Evolutionary conservation across 208 protist species (phyloP).

Genomic region (Angomonas deanei): DNA sequence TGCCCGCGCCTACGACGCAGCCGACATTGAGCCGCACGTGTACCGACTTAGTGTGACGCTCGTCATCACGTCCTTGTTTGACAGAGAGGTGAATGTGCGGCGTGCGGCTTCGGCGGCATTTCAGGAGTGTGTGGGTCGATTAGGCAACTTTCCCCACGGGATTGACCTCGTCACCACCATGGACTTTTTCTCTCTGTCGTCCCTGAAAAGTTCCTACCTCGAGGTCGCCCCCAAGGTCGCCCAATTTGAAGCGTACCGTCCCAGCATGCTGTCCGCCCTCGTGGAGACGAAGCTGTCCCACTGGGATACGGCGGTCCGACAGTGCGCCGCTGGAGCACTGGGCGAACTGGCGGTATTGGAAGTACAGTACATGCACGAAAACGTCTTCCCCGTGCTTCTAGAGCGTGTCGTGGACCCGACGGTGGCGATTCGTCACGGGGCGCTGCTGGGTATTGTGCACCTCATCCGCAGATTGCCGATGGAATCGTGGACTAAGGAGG

Average conservation of each 20-base stretch:
- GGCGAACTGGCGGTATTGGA: slow-evolving; percentile 46
- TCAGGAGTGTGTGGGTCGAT: slow-evolving; percentile 91
- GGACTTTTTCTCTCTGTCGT: slow-evolving; percentile 96
- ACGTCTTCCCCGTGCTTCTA: slow-evolving; percentile 49
- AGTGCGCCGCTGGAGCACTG: slow-evolving; percentile 77
- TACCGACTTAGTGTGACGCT: slow-evolving; percentile 61
- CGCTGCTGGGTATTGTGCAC: slow-evolving; percentile 82
- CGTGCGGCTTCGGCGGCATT: slow-evolving; percentile 90
- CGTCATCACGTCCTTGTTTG: slow-evolving; percentile 82
- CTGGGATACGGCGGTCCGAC: slow-evolving; percentile 85
- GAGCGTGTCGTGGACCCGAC: slow-evolving; percentile 37
- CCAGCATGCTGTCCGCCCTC: slow-evolving; percentile 86
- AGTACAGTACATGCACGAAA: slow-evolving; percentile 7
- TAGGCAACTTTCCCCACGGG: slow-evolving; percentile 94
- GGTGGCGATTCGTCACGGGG: slow-evolving; percentile 89
- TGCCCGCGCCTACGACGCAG: slow-evolving; percentile 94
- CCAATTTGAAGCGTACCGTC: slow-evolving; percentile 72
- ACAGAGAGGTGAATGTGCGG: slow-evolving; percentile 91
- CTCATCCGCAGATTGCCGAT: slow-evolving; percentile 67
- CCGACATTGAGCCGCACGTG: slow-evolving; percentile 81
- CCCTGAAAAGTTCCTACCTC: slow-evolving; percentile 86
- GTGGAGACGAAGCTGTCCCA: slow-evolving; percentile 82
- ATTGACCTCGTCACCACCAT: slow-evolving; percentile 95
- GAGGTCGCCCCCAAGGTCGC: slow-evolving; percentile 68
- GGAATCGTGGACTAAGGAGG: slow-evolving; percentile 24